Conservation (phyloP, 2,329 filamentous ascomycete genomes). For the Lachnellula subtilissima region DNA sequence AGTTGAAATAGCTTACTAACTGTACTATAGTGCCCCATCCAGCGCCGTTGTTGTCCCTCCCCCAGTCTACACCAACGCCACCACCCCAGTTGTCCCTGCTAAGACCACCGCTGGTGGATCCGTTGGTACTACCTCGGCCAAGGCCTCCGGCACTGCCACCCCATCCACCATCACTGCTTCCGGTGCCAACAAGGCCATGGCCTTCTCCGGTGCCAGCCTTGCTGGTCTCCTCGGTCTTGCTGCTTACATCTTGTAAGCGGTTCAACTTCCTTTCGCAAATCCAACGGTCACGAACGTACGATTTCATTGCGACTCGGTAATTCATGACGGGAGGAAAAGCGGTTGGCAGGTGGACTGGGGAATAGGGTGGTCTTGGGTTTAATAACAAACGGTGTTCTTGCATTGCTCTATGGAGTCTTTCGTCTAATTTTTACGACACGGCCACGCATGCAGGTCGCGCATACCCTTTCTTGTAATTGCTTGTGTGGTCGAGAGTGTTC, state of each 20-base stretch:
- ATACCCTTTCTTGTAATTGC: conserved; percentile 41
- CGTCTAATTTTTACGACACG: conserved; percentile 22
- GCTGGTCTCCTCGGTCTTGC: conserved; percentile 56
- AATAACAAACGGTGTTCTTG: conserved; percentile 33
- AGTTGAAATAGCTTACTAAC: conserved; percentile 14
- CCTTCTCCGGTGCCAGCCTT: conserved; percentile 54
- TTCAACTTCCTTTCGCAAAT: conserved; percentile 40
- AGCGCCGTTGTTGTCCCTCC: conserved; percentile 11
- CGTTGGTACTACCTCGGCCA: conserved; percentile 19
- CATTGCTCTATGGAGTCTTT: conserved; percentile 36
- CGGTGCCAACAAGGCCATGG: conserved; percentile 52
- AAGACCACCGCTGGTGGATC: conserved; percentile 21
- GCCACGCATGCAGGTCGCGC: conserved; percentile 33
- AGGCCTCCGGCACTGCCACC: conserved; percentile 25
- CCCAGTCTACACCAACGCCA: conserved; percentile 20
- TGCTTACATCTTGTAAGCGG: conserved; percentile 38
- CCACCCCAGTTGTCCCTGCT: conserved; percentile 20
- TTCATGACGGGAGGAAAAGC: conserved; percentile 38
- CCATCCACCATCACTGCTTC: conserved; percentile 43
- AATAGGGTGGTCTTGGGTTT: conserved; percentile 25
- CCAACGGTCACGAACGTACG: conserved; percentile 41
- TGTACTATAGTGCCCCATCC: conserved; percentile 16
- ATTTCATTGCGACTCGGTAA: conserved; percentile 35
- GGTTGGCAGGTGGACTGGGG: conserved; percentile 29
- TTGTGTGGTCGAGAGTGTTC: conserved; percentile 35